Evolutionary conservation across 345 rosid species (phyloP).

Genomic region (Euphorbia tirucalli): DNA sequence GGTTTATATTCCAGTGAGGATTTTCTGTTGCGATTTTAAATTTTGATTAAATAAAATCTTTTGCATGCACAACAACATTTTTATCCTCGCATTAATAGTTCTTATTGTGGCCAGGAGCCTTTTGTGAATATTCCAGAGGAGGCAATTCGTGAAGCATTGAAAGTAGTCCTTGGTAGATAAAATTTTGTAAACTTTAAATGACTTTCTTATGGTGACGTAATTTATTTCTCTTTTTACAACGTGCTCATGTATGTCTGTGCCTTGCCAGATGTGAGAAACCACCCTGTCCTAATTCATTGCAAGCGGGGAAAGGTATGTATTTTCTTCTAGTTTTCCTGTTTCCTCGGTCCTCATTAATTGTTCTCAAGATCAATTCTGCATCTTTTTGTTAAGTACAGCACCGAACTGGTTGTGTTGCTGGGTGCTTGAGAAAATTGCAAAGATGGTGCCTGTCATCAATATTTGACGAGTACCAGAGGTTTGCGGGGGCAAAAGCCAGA

Average conservation of each 20-base stretch:
- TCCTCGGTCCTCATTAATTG: background rate
- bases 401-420: slow-evolving; percentile 72
- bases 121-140: slow-evolving; percentile 67
- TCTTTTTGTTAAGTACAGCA: slow-evolving; percentile 40
- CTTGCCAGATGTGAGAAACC: slow-evolving; percentile 56
- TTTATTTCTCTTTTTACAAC: slow-evolving; percentile 2
- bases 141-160: slow-evolving; percentile 62
- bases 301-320: slow-evolving; percentile 74
- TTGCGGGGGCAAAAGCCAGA: slow-evolving; percentile 65
- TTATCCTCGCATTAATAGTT: background rate
- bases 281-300: slow-evolving; percentile 73
- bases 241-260: slow-evolving; percentile 7
- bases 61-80: background rate
- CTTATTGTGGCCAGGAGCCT: slow-evolving; percentile 54
- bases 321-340: background rate
- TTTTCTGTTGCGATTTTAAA: background rate
- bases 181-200: slow-evolving; percentile 1
- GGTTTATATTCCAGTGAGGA: background rate
- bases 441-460: slow-evolving; percentile 75
- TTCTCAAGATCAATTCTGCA: background rate
- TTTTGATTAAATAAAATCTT: background rate
- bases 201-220: too few relatives aligned
- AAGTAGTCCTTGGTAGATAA: slow-evolving; percentile 57
- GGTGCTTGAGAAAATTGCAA: slow-evolving; percentile 72
- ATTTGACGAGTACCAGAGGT: slow-evolving; percentile 75